phyloP scores from a whole-genome alignment of 768 basidiomycete genomes.

The Suillus variegatus region DNA sequence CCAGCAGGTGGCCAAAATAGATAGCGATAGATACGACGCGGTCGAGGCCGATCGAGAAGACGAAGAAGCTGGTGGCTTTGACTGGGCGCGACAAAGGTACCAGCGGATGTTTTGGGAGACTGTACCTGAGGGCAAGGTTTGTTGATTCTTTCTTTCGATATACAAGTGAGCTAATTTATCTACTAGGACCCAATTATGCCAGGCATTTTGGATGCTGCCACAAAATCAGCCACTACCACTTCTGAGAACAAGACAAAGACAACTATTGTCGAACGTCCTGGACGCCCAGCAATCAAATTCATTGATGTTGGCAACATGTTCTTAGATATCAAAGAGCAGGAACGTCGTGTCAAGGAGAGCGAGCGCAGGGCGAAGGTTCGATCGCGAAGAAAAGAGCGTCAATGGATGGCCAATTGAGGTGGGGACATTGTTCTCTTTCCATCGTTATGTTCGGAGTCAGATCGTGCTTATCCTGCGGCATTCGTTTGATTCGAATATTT shows the following conservation, averaged over 20 bases:
- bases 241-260: slow-evolving; percentile 40
- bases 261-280: slow-evolving; percentile 37
- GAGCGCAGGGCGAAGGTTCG: slow-evolving; percentile 45
- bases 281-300: slow-evolving; percentile 63
- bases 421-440: neutral
- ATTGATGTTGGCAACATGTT: slow-evolving; percentile 76
- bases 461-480: neutral
- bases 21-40: slow-evolving; percentile 43
- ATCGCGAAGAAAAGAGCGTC: slow-evolving; percentile 26
- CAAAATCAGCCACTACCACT: slow-evolving; percentile 38
- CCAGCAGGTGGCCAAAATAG: slow-evolving; percentile 1
- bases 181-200: slow-evolving; percentile 65
- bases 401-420: neutral
- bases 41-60: slow-evolving; percentile 65
- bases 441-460: neutral
- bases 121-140: slow-evolving; percentile 67
- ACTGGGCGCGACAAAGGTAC: slow-evolving; percentile 62
- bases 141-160: slow-evolving; percentile 18
- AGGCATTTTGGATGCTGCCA: slow-evolving; percentile 50
- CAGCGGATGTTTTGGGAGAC: slow-evolving; percentile 81
- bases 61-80: slow-evolving; percentile 49
- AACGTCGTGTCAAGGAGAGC: slow-evolving; percentile 50
- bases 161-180: neutral
- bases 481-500: neutral
- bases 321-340: slow-evolving; percentile 54